Evolutionary conservation across 192 early-diverging fungal genomes (phyloP).

Genomic region (Entomortierella beljakovae): DNA sequence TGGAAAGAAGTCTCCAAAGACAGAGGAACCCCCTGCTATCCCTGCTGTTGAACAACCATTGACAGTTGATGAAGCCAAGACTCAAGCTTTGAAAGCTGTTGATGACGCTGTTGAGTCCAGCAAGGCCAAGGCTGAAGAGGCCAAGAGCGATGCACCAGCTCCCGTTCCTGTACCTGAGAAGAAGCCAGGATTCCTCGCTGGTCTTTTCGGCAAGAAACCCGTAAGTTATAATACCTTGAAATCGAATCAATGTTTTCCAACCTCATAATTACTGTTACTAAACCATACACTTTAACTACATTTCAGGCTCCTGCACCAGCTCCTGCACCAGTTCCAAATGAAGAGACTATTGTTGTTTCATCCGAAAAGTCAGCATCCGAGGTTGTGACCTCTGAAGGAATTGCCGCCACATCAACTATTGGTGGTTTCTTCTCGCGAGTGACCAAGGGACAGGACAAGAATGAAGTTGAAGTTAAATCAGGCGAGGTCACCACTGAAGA

Average conservation of each 20-base stretch:
- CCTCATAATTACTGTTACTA: too few relatives aligned
- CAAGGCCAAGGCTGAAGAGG: slow-evolving; percentile 45
- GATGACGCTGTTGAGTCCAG: slow-evolving; percentile 51
- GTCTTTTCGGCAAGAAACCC: slow-evolving; percentile 43
- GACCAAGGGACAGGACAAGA: slow-evolving; percentile 52
- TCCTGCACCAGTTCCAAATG: slow-evolving; percentile 26
- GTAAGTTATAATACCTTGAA: slow-evolving; percentile 9
- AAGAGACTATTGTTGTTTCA: slow-evolving; percentile 45
- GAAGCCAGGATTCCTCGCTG: slow-evolving; percentile 46
- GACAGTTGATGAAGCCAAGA: slow-evolving; percentile 49
- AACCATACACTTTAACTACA: neutral
- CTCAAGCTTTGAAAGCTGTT: slow-evolving; percentile 45
- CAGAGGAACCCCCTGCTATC: slow-evolving; percentile 24
- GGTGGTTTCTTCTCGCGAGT: slow-evolving; percentile 51
- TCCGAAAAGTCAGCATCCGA: slow-evolving; percentile 46
- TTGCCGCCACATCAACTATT: too few relatives aligned
- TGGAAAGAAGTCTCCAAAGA: slow-evolving; percentile 47
- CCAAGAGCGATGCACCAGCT: slow-evolving; percentile 28
- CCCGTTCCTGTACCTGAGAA: slow-evolving; percentile 40
- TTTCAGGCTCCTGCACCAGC: slow-evolving; percentile 37
- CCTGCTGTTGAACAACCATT: slow-evolving; percentile 17
- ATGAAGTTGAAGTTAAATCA: slow-evolving; percentile 55
- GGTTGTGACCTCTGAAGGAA: slow-evolving; percentile 42
- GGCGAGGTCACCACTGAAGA: slow-evolving; percentile 36
- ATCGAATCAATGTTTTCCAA: too few relatives aligned